Base-by-base conservation (phyloP, 257 asterid species). In the Avicennia marina region DNA sequence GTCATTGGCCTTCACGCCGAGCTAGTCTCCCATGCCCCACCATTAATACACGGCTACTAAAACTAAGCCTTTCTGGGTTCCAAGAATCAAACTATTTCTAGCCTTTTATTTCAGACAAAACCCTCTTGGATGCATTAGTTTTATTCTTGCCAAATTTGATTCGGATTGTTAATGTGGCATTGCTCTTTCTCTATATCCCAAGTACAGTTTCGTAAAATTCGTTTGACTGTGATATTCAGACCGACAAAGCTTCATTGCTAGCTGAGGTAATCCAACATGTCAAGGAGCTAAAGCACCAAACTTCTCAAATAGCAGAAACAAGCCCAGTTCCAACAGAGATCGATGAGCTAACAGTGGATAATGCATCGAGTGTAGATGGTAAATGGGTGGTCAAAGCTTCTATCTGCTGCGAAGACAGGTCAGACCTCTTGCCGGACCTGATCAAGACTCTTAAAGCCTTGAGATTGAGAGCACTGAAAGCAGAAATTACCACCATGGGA, bases 241-340 rank as follows among this genome's bases (percentile, higher is more conserved):
- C 95, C 29, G 96, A 87, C 65, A 87, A 87, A 74, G 98, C 98
- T 40, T 90, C 98, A 45, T 71, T 90, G 78, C 78, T 90, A 29
- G 98, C 96, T 16, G 96, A 87, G 49, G 98, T 90, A 12, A 83
- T 90, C 67, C 90, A 90, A 32, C 96, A 90, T 36, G 81, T 90
- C 78, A 90, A 90, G 72, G 96, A 90, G 68, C 78, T 90, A 1
- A 90, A 79, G 47, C 70, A 84, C 6, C 96, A 87, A 53, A 84
- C 98, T 0, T 87, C 87, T 2, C 49, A 64, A 20, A 73, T 87
- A 60, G 81, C 80, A 1, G 95, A 77, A 59, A 58, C 94, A 8
- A 75, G 63, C 29, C 70, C 71, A 2, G 75, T 84, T 16, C 98
- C 98, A 18, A 80, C 96, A 0, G 95, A 90, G 50, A 66, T 41